Evolutionary conservation across 1,139 yeast species (phyloP).

Genomic region (Lizanozyma gosingica): DNA sequence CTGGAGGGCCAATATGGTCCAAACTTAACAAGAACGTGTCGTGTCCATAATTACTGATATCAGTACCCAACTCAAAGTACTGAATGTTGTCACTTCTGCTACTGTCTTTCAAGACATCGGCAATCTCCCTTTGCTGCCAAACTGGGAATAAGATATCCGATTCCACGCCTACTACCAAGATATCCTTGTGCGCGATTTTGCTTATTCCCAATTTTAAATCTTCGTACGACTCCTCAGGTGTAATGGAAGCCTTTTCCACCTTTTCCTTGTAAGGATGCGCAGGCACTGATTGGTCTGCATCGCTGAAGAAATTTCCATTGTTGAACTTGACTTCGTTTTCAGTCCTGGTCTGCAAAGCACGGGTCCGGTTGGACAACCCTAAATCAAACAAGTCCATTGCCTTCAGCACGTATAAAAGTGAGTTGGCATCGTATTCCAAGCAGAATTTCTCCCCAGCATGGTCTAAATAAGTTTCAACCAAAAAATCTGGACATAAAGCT

Average conservation of each 20-base stretch:
- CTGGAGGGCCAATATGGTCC: constrained; percentile 73
- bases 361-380: constrained; percentile 40
- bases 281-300: constrained; percentile 24
- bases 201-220: constrained; percentile 64
- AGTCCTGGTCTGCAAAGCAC: constrained; percentile 32
- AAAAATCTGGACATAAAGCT: constrained; percentile 85
- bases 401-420: constrained; percentile 76
- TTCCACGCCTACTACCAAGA: constrained; percentile 82
- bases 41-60: constrained; percentile 77
- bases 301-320: constrained; percentile 9
- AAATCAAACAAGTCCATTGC: constrained; percentile 93
- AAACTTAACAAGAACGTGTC: constrained; percentile 79
- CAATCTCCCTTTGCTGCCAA: constrained; percentile 88
- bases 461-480: constrained; percentile 86
- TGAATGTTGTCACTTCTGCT: constrained; percentile 26
- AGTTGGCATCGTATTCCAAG: constrained; percentile 84
- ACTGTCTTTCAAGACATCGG: constrained; percentile 43
- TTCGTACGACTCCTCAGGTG: constrained; percentile 44
- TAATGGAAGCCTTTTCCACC: constrained; percentile 18
- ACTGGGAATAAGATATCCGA: constrained; percentile 88
- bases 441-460: constrained; percentile 95
- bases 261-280: constrained; percentile 49
- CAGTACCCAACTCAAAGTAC: constrained; percentile 68
- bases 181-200: constrained; percentile 53
- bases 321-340: constrained; percentile 23